These are phyloP conservation scores for Candida coquimbonensis DNA, from an alignment of 805 yeast species.

Conservation along the genomic window DNA sequence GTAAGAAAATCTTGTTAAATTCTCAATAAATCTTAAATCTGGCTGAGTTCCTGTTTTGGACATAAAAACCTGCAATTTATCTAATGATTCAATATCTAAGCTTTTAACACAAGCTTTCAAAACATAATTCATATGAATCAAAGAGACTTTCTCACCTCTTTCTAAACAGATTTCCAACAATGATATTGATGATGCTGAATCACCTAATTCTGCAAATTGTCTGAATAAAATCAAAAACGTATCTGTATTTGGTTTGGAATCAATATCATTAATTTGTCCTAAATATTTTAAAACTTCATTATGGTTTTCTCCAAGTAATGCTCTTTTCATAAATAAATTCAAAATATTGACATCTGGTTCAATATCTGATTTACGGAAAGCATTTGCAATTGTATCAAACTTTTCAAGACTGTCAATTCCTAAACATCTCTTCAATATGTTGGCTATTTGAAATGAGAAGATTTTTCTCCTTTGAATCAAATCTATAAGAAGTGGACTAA, in stretches of 20 bases:
- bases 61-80: slow-evolving; percentile 11
- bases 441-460: neutral
- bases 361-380: neutral
- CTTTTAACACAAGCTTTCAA: slow-evolving; percentile 11
- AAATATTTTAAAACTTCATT: neutral
- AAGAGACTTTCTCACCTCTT: neutral
- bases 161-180: slow-evolving; percentile 12
- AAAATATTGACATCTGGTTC: slow-evolving; percentile 1
- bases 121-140: slow-evolving; percentile 7
- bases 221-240: slow-evolving; percentile 13
- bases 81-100: slow-evolving; percentile 5
- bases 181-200: slow-evolving; percentile 12
- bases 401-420: neutral
- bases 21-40: slow-evolving; percentile 7
- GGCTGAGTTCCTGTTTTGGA: slow-evolving; percentile 9
- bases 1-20: slow-evolving; percentile 12
- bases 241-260: slow-evolving; percentile 6
- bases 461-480: neutral
- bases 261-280: slow-evolving; percentile 2
- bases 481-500: neutral
- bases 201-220: slow-evolving; percentile 17
- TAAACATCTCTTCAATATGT: neutral
- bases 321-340: slow-evolving; percentile 2
- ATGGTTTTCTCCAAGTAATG: neutral
- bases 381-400: neutral